Conservation (phyloP, 306 rosid species). For the Ammopiptanthus mongolicus region DNA sequence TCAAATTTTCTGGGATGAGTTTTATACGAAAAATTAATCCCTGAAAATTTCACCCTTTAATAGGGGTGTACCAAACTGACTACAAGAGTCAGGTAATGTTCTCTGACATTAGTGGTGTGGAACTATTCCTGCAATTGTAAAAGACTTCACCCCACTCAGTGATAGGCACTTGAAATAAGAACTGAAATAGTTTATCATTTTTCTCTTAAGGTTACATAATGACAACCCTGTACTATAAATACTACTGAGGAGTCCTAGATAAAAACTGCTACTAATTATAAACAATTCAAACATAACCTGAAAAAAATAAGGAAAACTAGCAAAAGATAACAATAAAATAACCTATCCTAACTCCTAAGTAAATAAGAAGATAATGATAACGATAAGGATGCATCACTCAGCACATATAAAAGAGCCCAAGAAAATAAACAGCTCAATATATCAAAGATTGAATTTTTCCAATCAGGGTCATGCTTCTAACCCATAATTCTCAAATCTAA, state of each 20-base stretch:
- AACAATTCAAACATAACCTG: too few species aligned
- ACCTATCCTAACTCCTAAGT: too few species aligned
- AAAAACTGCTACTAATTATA: too few species aligned
- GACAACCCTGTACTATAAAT: too few species aligned
- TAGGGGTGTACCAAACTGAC: not conserved
- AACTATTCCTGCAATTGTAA: not conserved
- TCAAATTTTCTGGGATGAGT: not conserved
- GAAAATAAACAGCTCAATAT: not conserved
- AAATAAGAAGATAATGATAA: too few species aligned
- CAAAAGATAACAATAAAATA: too few species aligned
- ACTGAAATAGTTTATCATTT: too few species aligned
- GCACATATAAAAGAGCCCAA: not conserved
- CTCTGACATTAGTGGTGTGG: not conserved
- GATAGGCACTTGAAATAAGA: too few species aligned
- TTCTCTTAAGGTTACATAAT: too few species aligned
- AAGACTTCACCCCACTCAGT: not conserved
- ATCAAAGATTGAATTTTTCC: not conserved
- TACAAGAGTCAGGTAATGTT: not conserved
- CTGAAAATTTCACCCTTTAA: not conserved
- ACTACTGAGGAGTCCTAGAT: too few species aligned
- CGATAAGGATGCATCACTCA: not conserved
- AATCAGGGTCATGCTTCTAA: not conserved
- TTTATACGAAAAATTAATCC: not conserved
- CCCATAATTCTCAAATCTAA: not conserved
- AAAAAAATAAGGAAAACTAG: too few species aligned